Percentiles rank a stretch among this genome's conserved stretches.
Conservation (phyloP, 331 rosid species). For the Spiraea crenata region DNA sequence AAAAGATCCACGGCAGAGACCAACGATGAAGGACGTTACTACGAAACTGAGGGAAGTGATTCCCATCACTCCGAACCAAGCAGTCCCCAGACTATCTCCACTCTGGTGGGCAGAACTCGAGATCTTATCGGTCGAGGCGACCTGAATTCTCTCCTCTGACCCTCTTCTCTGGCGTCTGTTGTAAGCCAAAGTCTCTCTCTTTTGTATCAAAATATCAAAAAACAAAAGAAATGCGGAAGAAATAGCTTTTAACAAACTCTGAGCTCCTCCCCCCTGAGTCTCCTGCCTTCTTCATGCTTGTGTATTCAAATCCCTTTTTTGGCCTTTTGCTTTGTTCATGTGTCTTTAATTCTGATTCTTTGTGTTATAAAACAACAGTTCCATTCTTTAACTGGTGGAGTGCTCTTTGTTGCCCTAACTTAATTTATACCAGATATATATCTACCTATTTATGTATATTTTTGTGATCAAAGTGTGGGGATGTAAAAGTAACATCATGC, state of each 20-base stretch:
- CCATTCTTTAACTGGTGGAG: slow-evolving; percentile 22
- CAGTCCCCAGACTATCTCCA: slow-evolving; percentile 87
- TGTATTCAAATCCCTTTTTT: slow-evolving; percentile 33
- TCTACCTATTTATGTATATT: slow-evolving; percentile 6
- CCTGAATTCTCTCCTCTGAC: slow-evolving; percentile 36
- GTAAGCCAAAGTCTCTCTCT: slow-evolving; percentile 23
- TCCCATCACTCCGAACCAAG: slow-evolving; percentile 72
- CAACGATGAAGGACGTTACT: slow-evolving; percentile 63
- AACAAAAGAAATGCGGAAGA: slow-evolving; percentile 22
- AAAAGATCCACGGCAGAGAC: slow-evolving; percentile 66
- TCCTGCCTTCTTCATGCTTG: slow-evolving; percentile 15
- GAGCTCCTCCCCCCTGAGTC: slow-evolving; percentile 10
- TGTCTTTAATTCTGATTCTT: slow-evolving; percentile 39
- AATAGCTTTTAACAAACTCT: slow-evolving; percentile 26
- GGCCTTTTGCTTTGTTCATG: slow-evolving; percentile 16
- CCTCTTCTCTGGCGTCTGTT: slow-evolving; percentile 17
- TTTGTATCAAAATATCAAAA: background rate
- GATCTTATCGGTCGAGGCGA: slow-evolving; percentile 87
- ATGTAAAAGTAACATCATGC: slow-evolving; percentile 31
- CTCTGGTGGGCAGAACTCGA: slow-evolving; percentile 99
- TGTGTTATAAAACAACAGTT: background rate
- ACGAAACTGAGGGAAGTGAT: slow-evolving; percentile 53
- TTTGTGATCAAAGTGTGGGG: slow-evolving; percentile 26
- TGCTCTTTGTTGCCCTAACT: slow-evolving; percentile 30
- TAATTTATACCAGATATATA: slow-evolving; percentile 22